Percentiles rank a stretch among this genome's conserved stretches.
phyloP scores from a whole-genome alignment of 1,284 basidiomycete species.

The Cystobasidium slooffiae region DNA sequence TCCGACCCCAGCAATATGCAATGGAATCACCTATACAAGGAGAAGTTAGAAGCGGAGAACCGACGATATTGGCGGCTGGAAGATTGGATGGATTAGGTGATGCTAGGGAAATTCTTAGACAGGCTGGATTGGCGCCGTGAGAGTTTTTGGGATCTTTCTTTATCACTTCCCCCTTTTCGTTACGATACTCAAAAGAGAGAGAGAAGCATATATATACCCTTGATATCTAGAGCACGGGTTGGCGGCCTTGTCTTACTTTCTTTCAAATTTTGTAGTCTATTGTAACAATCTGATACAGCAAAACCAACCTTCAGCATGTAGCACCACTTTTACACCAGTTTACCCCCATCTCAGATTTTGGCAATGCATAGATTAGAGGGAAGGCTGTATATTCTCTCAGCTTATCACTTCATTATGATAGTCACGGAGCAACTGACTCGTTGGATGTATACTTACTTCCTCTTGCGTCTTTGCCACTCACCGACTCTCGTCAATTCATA shows the following conservation, averaged over 20 bases:
- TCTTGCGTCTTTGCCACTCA: neutral
- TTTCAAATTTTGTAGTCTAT: neutral
- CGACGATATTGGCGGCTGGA: conserved; percentile 43
- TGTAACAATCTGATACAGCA: neutral
- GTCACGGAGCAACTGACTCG: neutral
- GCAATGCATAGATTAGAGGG: neutral
- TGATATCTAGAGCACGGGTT: no score
- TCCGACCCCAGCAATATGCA: conserved; percentile 53
- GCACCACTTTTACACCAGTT: neutral
- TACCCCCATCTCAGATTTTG: neutral
- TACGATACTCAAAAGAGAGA: no score
- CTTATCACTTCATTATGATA: neutral
- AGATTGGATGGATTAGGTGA: conserved; percentile 40
- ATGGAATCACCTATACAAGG: conserved; percentile 11
- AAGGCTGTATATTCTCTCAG: neutral
- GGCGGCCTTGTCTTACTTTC: no score
- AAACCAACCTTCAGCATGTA: neutral
- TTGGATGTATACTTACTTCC: neutral
- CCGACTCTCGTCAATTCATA: neutral
- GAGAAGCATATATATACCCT: no score
- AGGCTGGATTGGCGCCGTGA: conserved; percentile 36
- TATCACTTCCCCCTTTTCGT: no score
- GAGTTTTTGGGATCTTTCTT: neutral
- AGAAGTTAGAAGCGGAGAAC: conserved; percentile 33
- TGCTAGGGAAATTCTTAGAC: conserved; percentile 31